Conservation (phyloP, 2,329 filamentous ascomycete genomes). For the Emergomyces orientalis region DNA sequence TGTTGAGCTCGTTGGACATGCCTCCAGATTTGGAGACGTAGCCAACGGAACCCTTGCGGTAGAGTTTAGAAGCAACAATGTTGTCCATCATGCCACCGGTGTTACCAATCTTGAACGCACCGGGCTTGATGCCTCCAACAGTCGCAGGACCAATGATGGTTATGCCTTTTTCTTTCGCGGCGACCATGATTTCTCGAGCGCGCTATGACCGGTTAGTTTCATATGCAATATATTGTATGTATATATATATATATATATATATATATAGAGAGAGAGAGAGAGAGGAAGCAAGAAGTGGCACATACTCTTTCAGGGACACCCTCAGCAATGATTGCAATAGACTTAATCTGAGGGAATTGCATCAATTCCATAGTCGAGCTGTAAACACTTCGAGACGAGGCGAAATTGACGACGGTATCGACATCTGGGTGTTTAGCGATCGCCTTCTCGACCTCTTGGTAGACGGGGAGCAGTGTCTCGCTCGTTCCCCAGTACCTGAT, state of each 20-base stretch:
- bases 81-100: conserved; percentile 99
- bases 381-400: conserved; percentile 97
- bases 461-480: conserved; percentile 96
- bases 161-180: conserved; percentile 96
- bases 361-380: conserved; percentile 97
- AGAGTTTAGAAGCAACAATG: conserved; percentile 99
- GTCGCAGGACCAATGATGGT: conserved; percentile 98
- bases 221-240: too few species aligned
- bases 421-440: conserved; percentile 95
- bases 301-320: conserved; percentile 92
- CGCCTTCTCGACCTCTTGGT: conserved; percentile 88
- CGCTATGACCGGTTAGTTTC: conserved; percentile 47
- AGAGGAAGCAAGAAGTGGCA: not conserved
- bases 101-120: conserved; percentile 99
- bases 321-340: conserved; percentile 98
- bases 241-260: too few species aligned
- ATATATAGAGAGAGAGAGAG: too few species aligned
- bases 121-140: conserved; percentile 98
- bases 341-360: conserved; percentile 93
- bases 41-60: conserved; percentile 96
- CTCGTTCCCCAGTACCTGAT: conserved; percentile 95
- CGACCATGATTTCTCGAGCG: conserved; percentile 93
- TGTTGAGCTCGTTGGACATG: conserved; percentile 99
- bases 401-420: conserved; percentile 98
- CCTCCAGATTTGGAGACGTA: conserved; percentile 99